A percentile compares a stretch with the other conserved stretches of the same genome.
Evolutionary conservation across 2,329 filamentous ascomycete species (phyloP).

Genomic region (Pyrenophora tritici-repentis): DNA sequence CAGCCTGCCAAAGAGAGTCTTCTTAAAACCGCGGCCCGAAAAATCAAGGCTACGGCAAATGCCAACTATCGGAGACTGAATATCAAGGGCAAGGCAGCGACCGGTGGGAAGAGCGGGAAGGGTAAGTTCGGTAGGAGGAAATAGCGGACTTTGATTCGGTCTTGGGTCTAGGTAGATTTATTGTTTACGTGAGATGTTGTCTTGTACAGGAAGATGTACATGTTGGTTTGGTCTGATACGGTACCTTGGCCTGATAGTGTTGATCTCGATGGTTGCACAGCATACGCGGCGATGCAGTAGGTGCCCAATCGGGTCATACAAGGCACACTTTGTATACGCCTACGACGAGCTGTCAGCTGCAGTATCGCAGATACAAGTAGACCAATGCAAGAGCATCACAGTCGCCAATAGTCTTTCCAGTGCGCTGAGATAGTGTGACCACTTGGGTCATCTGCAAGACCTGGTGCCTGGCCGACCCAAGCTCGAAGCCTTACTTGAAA

Average conservation of each 20-base stretch:
- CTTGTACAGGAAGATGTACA: background rate
- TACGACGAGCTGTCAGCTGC: slow-evolving; percentile 4
- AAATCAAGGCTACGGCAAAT: slow-evolving; percentile 54
- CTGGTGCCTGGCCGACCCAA: slow-evolving; percentile 18
- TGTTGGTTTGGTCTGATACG: background rate
- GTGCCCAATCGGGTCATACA: slow-evolving; percentile 10
- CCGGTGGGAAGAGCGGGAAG: slow-evolving; percentile 45
- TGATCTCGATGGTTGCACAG: slow-evolving; percentile 6
- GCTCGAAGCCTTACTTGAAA: background rate
- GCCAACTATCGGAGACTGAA: slow-evolving; percentile 56
- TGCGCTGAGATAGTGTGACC: slow-evolving; percentile 38
- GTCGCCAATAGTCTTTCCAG: slow-evolving; percentile 17
- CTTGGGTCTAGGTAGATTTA: background rate
- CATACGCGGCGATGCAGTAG: slow-evolving; percentile 2
- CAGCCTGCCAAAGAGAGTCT: slow-evolving; percentile 30
- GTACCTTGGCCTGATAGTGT: slow-evolving; percentile 2
- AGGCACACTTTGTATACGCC: slow-evolving; percentile 5
- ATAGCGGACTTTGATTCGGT: slow-evolving; percentile 11
- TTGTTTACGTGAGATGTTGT: background rate
- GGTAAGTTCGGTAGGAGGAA: slow-evolving; percentile 48
- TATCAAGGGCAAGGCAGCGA: slow-evolving; percentile 56
- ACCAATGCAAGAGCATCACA: slow-evolving; percentile 1
- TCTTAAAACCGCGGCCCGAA: slow-evolving; percentile 49
- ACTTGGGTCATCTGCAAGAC: slow-evolving; percentile 33
- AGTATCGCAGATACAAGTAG: slow-evolving; percentile 4